Evolutionary conservation across 768 basidiomycete species (phyloP).

Genomic region (Mycena crocata): DNA sequence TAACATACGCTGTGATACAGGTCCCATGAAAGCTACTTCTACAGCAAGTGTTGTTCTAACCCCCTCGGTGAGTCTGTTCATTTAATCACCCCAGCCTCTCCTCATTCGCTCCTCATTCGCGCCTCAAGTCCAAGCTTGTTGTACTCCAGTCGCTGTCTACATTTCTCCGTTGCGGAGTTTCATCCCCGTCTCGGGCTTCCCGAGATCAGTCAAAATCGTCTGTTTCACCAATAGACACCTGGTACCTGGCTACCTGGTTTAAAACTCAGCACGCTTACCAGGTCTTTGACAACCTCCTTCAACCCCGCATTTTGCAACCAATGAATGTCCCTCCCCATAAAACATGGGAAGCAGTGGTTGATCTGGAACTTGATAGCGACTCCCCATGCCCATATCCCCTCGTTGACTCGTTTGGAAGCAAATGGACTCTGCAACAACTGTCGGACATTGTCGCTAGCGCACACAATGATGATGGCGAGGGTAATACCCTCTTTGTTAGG

Average conservation of each 20-base stretch:
- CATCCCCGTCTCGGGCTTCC: conserved; percentile 27
- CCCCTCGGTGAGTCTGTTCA: conserved; percentile 59
- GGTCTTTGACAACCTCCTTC: conserved; percentile 63
- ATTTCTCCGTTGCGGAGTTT: conserved; percentile 69
- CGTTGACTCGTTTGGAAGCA: conserved; percentile 33
- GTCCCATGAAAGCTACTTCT: conserved; percentile 62
- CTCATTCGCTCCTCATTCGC: background rate
- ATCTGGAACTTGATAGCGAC: conserved; percentile 50
- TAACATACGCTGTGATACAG: conserved; percentile 36
- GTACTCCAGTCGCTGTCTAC: conserved; percentile 77
- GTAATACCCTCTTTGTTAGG: conserved; percentile 20
- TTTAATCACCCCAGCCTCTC: background rate
- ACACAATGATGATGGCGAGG: conserved; percentile 18
- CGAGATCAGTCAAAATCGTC: conserved; percentile 27
- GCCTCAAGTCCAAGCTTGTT: conserved; percentile 77
- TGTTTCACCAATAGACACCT: conserved; percentile 54
- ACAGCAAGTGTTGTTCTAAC: conserved; percentile 76
- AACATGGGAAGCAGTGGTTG: conserved; percentile 50
- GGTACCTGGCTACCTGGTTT: conserved; percentile 78
- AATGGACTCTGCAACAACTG: conserved; percentile 51
- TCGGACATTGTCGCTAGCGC: conserved; percentile 31
- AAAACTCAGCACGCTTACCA: conserved; percentile 59
- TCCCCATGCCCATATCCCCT: conserved; percentile 44
- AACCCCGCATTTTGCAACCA: conserved; percentile 37
- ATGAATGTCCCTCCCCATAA: conserved; percentile 10